phyloP scores from a whole-genome alignment of 495 filamentous ascomycete genomes.

The Podospora australis region DNA sequence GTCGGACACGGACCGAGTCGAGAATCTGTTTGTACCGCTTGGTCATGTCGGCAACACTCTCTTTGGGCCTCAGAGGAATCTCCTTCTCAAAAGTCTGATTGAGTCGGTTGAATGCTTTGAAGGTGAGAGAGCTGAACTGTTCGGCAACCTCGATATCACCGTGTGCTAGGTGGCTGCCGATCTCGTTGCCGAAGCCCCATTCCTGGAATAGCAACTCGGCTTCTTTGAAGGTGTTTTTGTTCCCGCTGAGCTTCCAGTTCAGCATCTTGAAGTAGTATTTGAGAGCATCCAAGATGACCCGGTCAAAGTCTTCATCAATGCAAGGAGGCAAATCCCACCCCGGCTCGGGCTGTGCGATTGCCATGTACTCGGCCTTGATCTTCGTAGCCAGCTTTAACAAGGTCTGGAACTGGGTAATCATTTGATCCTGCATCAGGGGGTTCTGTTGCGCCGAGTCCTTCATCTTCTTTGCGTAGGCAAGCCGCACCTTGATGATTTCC shows the following conservation, averaged over 20 bases:
- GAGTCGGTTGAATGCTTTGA: slow-evolving; percentile 79
- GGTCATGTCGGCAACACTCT: slow-evolving; percentile 82
- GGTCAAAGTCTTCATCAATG: slow-evolving; percentile 93
- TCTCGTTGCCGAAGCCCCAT: slow-evolving; percentile 91
- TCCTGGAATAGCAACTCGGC: slow-evolving; percentile 95
- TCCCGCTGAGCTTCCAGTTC: slow-evolving; percentile 93
- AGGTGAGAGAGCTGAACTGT: slow-evolving; percentile 91
- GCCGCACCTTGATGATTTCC: slow-evolving; percentile 87
- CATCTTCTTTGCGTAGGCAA: slow-evolving; percentile 91
- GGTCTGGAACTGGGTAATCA: slow-evolving; percentile 95
- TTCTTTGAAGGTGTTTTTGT: slow-evolving; percentile 99
- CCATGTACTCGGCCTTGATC: slow-evolving; percentile 83
- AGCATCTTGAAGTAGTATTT: slow-evolving; percentile 97
- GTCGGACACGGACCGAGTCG: slow-evolving; percentile 91
- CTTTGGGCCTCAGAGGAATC: slow-evolving; percentile 71
- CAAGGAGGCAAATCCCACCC: slow-evolving; percentile 95
- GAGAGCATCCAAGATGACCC: slow-evolving; percentile 89
- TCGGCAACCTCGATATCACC: slow-evolving; percentile 98
- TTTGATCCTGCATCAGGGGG: slow-evolving; percentile 86
- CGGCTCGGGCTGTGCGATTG: slow-evolving; percentile 76
- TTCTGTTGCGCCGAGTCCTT: slow-evolving; percentile 80
- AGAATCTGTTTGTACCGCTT: slow-evolving; percentile 92
- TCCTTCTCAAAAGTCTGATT: slow-evolving; percentile 90
- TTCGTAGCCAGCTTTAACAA: slow-evolving; percentile 82
- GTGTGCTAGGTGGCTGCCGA: slow-evolving; percentile 78